Evolutionary conservation across 2,329 filamentous ascomycete genomes (phyloP), one percentile per base, ranked within the genome.

Genomic region (Pseudogymnoascus sp.): DNA sequence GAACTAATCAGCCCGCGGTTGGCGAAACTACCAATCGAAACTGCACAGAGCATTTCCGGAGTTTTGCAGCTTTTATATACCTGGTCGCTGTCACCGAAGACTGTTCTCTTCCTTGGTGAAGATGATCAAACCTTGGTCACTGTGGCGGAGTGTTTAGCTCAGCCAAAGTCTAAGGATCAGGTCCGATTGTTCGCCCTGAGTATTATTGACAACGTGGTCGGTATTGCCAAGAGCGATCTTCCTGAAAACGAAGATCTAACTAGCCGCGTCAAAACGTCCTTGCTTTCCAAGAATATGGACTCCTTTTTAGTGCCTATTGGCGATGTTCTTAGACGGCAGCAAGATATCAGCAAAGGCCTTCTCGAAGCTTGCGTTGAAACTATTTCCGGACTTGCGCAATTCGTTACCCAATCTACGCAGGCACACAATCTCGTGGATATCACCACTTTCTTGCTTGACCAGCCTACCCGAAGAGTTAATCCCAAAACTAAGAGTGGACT

Each of bases 31-130:
- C 85, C 92, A 0, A 80, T 84, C 4, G 95, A 99, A 77, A 96
- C 91, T 47, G 89, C 91, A 0, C 93, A 99, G 72, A 91, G 91
- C 12, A 81, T 97, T 6, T 97, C 95, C 2, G 90, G 88, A 14
- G 83, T 92, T 42, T 82, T 97, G 66, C 87, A 88, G 66, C 79
- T 99, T 4, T 86, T 99, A 67, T 86, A 85, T 3, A 89, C 89
- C 1, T 96, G 93, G 90, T 87, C 91, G 3, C 83, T 83, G 64
- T 81, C 88, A 21, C 80, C 85, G 0, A 82, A 80, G 66, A 87
- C 86, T 0, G 86, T 87, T 1, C 72, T 86, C 5, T 90, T 95
- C 69, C 80, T 99, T 6, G 74, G 74, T 3, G 73, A 80, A 39
- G 83, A 88, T 11, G 75, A 82, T 6, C 83, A 86, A 64, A 83